Evolutionary conservation across 2,329 filamentous ascomycete species (phyloP).

Genomic region (Neodidymelliopsis sp.): DNA sequence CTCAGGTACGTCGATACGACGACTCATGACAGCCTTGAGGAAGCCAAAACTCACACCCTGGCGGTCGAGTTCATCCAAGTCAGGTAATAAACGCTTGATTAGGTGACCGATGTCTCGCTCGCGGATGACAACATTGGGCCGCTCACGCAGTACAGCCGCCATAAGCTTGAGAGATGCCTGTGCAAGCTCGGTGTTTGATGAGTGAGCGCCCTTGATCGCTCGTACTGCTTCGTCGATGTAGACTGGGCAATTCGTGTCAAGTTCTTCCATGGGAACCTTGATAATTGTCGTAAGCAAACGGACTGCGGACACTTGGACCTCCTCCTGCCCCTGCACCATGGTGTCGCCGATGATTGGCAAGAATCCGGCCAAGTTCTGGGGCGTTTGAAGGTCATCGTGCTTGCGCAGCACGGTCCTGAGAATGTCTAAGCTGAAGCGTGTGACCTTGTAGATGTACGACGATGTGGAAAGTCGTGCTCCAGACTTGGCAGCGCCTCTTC

Average conservation of each 20-base stretch:
- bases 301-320: conserved; percentile 88
- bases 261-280: conserved; percentile 77
- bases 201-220: conserved; percentile 76
- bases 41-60: conserved; percentile 96
- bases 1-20: conserved; percentile 82
- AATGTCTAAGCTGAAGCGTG: conserved; percentile 86
- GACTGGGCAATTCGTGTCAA: conserved; percentile 75
- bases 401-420: conserved; percentile 86
- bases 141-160: conserved; percentile 82
- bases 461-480: conserved; percentile 75
- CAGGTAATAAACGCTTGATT: conserved; percentile 80
- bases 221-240: conserved; percentile 87
- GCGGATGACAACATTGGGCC: conserved; percentile 76
- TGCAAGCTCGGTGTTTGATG: conserved; percentile 81
- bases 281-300: conserved; percentile 84
- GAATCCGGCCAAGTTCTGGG: conserved; percentile 82
- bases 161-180: conserved; percentile 91
- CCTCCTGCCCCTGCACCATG: conserved; percentile 83
- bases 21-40: conserved; percentile 82
- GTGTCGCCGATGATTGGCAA: conserved; percentile 89
- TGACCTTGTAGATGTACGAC: conserved; percentile 85
- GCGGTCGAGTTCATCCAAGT: conserved; percentile 90
- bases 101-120: conserved; percentile 84
- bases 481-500: conserved; percentile 77
- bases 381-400: conserved; percentile 79